Conservation (phyloP, 2,329 filamentous ascomycete genomes). For the Venturia aucupariae region DNA sequence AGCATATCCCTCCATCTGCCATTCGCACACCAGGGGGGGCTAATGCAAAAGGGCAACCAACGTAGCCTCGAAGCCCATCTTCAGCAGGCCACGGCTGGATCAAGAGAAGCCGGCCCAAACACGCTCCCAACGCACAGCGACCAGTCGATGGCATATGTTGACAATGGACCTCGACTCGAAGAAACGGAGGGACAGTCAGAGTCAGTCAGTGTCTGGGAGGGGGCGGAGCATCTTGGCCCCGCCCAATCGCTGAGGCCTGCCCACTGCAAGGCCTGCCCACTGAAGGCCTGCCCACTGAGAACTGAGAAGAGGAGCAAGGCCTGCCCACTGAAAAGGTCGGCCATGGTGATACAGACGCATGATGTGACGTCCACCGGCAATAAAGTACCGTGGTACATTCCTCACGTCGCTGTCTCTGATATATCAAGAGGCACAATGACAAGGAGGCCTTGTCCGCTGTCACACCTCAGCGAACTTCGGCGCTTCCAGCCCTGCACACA, state of each 20-base stretch:
- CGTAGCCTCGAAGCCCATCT: background rate
- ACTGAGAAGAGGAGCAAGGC: no score
- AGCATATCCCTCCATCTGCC: background rate
- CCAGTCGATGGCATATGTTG: no score
- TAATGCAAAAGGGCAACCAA: slow-evolving; percentile 7
- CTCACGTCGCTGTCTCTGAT: background rate
- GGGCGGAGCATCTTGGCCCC: background rate
- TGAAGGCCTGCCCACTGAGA: background rate
- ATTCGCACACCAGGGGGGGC: background rate
- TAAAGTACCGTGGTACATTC: no score
- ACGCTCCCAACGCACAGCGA: background rate
- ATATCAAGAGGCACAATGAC: background rate
- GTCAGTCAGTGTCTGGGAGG: background rate
- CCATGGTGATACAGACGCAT: slow-evolving; percentile 1
- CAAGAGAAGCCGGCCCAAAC: background rate
- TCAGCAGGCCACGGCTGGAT: background rate
- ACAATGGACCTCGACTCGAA: no score
- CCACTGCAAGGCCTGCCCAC: background rate
- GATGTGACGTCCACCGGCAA: background rate
- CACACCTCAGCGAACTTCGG: background rate
- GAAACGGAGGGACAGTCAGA: background rate
- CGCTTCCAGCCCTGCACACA: slow-evolving; percentile 1
- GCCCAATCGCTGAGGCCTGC: background rate
- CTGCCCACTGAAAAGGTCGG: background rate
- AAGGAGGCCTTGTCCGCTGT: background rate